Base-by-base conservation (phyloP, 2,329 filamentous ascomycete genomes). In the Grosmannia serpens region DNA sequence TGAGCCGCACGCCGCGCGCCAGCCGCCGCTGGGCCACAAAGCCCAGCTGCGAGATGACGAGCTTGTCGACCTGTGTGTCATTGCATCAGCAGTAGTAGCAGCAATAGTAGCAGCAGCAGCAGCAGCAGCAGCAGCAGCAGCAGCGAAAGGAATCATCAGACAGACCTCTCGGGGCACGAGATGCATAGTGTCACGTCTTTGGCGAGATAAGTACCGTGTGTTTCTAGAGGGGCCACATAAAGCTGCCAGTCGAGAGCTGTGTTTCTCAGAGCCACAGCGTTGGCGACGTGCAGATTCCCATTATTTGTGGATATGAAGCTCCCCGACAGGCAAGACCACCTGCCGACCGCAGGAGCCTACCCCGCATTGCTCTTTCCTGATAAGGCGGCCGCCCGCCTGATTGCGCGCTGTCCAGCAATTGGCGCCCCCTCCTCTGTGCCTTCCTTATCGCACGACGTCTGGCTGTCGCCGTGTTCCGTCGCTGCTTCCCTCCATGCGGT, bases 41-140 rank as follows among this genome's bases (percentile, higher is more conserved):
- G 65, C 92, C 92, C 62, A 95, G 77, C 73, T 96, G 90, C 58
- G 91, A 89, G 70, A 95, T 92, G 70, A 87, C 82, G 73, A 97
- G 89, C 84, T 97, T 97, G 79, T 97, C 92, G 69, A 97, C 81
- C 92, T 97, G 64, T 57, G 13, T 33, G 31, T 57, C 35, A 15
- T 20, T 20, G 35, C 8, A 47, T 15, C 33, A 41, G 35, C 24
- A 47, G 55, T n/a, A n/a, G n/a, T n/a, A n/a, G n/a, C n/a, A n/a
- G n/a, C n/a, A n/a, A n/a, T n/a, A n/a, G n/a, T n/a, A n/a, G n/a
- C n/a, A n/a, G n/a, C n/a, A 53, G 41, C 29, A 27, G 44, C 11
- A 46, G n/a, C 6, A 46, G n/a, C 44, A 35, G 7, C 46, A 22
- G 20, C n/a, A 11, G 29, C 20, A 35, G 27, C 44, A 47, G 38